These are phyloP conservation scores for Xylariomycetidae sp. DNA, from an alignment of 2,329 filamentous ascomycete species.

Conservation along the genomic window DNA sequence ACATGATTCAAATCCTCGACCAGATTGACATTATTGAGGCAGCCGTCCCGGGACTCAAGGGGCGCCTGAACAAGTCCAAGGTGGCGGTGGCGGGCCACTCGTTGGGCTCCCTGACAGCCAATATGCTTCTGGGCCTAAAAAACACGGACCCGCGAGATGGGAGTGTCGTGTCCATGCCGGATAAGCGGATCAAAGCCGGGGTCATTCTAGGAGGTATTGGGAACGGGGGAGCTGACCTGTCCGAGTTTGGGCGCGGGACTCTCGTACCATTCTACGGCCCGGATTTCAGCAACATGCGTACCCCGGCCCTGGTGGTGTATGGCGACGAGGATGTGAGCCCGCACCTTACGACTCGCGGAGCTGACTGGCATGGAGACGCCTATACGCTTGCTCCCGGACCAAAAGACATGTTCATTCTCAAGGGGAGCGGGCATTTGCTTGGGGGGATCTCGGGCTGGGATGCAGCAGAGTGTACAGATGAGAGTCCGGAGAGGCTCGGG, in stretches of 20 bases:
- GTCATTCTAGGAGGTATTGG: conserved; percentile 30
- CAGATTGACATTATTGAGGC: conserved; percentile 31
- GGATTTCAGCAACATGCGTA: conserved; percentile 30
- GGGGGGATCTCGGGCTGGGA: conserved; percentile 36
- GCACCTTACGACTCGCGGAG: conserved; percentile 28
- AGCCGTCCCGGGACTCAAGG: conserved; percentile 26
- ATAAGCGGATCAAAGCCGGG: conserved; percentile 33
- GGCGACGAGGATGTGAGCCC: conserved; percentile 33
- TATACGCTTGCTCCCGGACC: conserved; percentile 27
- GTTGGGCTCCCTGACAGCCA: conserved; percentile 29
- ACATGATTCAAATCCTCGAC: conserved; percentile 34
- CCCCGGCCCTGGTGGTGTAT: conserved; percentile 32
- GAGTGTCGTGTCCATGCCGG: conserved; percentile 11
- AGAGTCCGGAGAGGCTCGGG: conserved; percentile 29
- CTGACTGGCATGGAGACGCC: conserved; percentile 35
- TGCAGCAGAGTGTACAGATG: conserved; percentile 28
- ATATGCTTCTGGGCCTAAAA: conserved; percentile 29
- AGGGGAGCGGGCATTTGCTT: conserved; percentile 29
- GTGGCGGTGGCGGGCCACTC: conserved; percentile 37
- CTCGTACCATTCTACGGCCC: conserved; percentile 28
- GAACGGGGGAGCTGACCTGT: conserved; percentile 24
- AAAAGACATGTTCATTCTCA: conserved; percentile 31
- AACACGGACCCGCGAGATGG: conserved; percentile 29
- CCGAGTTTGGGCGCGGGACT: conserved; percentile 19
- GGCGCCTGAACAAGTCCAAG: conserved; percentile 28